Conservation (phyloP, 768 basidiomycete genomes). For the Phlegmacium glaucopus region DNA sequence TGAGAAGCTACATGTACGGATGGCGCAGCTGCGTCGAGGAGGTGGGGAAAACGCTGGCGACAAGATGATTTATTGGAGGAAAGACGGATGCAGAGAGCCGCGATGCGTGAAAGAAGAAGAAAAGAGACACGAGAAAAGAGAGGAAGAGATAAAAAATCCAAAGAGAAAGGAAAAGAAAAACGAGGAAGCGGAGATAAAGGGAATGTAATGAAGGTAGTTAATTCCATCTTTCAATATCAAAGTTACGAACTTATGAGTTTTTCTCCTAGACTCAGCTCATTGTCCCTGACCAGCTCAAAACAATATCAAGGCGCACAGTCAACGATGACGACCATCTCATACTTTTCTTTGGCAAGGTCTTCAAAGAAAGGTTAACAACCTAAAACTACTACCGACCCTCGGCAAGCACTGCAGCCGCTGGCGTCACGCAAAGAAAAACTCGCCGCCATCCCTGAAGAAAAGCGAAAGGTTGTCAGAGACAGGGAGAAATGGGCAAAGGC, state of each 20-base stretch:
- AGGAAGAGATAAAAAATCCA: constrained; percentile 53
- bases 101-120: constrained; percentile 80
- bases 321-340: constrained; percentile 62
- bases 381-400: constrained; percentile 75
- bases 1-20: constrained; percentile 67
- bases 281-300: constrained; percentile 50
- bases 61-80: constrained; percentile 83
- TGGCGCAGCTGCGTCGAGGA: constrained; percentile 61
- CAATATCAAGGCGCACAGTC: constrained; percentile 31
- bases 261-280: constrained; percentile 60
- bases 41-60: constrained; percentile 46
- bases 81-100: constrained; percentile 69
- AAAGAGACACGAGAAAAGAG: constrained; percentile 76
- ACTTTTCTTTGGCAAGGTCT: constrained; percentile 54
- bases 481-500: constrained; percentile 92
- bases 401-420: constrained; percentile 82
- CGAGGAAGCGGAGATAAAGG: constrained; percentile 37
- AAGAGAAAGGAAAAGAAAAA: constrained; percentile 35
- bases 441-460: constrained; percentile 75
- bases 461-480: constrained; percentile 76
- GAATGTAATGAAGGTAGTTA: constrained; percentile 51
- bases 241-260: background rate
- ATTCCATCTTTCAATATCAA: background rate
- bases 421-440: constrained; percentile 75
- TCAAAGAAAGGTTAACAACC: constrained; percentile 51